Evolutionary conservation across 805 yeast species (phyloP).

Genomic region (Saccharomycopsis sp.): DNA sequence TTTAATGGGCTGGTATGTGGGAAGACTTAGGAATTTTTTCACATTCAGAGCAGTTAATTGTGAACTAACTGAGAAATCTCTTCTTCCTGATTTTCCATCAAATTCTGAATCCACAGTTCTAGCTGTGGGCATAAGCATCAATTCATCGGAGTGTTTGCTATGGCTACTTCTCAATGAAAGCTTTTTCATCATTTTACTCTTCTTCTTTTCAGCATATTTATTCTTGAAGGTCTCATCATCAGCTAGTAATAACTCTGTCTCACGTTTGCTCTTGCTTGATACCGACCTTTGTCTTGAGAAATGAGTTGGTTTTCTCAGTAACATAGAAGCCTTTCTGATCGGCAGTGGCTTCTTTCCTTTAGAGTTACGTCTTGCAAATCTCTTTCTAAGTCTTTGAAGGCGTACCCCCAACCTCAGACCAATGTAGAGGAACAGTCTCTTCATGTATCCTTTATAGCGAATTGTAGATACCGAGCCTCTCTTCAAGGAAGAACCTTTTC

Average conservation of each 20-base stretch:
- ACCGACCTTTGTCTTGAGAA: background rate
- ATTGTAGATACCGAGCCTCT: background rate
- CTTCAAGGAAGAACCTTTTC: background rate
- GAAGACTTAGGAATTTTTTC: slow-evolving; percentile 8
- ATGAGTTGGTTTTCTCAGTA: background rate
- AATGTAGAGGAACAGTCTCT: background rate
- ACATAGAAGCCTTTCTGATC: background rate
- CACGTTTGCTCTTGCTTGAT: background rate
- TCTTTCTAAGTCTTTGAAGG: background rate
- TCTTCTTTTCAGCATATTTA: slow-evolving; percentile 17
- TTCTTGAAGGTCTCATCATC: slow-evolving; percentile 3
- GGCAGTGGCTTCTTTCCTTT: background rate
- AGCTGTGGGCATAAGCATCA: background rate
- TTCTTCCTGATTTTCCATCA: background rate
- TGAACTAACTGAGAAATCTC: slow-evolving; percentile 7
- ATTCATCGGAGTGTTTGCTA: background rate
- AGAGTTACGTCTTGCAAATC: background rate
- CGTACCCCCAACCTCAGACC: background rate
- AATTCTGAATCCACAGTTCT: background rate
- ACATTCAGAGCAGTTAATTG: slow-evolving; percentile 15
- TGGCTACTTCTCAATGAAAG: background rate
- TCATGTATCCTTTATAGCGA: background rate
- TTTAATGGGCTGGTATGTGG: slow-evolving; percentile 13
- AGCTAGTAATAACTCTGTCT: background rate
- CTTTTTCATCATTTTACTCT: background rate